phyloP scores from a whole-genome alignment of 495 filamentous ascomycete species.

The Talaromyces ruber region DNA sequence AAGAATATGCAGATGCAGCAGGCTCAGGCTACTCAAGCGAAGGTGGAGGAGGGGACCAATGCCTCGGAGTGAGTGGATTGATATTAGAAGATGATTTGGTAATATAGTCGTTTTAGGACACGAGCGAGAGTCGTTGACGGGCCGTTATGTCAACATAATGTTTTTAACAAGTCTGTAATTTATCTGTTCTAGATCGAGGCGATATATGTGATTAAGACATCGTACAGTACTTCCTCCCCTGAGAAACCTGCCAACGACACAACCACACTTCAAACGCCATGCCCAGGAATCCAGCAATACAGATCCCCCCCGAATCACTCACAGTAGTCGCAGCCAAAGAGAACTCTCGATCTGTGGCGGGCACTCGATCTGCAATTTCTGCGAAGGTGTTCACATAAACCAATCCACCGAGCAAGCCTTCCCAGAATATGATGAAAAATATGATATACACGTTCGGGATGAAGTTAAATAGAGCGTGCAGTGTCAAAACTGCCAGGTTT shows the following conservation, averaged over 20 bases:
- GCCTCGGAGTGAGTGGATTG: no score
- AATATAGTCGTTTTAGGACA: no score
- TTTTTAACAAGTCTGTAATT: no score
- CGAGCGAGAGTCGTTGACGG: no score
- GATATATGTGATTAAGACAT: slow-evolving; percentile 19
- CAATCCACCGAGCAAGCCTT: slow-evolving; percentile 78
- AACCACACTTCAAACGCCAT: slow-evolving; percentile 78
- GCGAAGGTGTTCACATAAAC: slow-evolving; percentile 97
- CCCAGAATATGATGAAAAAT: slow-evolving; percentile 87
- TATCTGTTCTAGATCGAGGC: no score
- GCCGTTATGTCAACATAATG: no score
- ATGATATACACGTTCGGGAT: slow-evolving; percentile 77
- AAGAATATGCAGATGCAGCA: slow-evolving; percentile 9
- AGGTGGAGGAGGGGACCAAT: no score
- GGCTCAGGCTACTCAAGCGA: no score
- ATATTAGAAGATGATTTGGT: no score
- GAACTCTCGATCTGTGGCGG: slow-evolving; percentile 74
- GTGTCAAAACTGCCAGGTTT: slow-evolving; percentile 65
- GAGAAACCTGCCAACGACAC: slow-evolving; percentile 71
- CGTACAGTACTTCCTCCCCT: slow-evolving; percentile 71
- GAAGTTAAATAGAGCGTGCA: slow-evolving; percentile 69
- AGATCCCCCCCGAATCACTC: slow-evolving; percentile 86
- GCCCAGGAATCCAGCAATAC: slow-evolving; percentile 75
- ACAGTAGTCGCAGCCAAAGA: slow-evolving; percentile 83
- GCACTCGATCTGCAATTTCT: slow-evolving; percentile 75